Evolutionary conservation across 2,329 filamentous ascomycete genomes (phyloP).

Genomic region (Penicillium sp.): DNA sequence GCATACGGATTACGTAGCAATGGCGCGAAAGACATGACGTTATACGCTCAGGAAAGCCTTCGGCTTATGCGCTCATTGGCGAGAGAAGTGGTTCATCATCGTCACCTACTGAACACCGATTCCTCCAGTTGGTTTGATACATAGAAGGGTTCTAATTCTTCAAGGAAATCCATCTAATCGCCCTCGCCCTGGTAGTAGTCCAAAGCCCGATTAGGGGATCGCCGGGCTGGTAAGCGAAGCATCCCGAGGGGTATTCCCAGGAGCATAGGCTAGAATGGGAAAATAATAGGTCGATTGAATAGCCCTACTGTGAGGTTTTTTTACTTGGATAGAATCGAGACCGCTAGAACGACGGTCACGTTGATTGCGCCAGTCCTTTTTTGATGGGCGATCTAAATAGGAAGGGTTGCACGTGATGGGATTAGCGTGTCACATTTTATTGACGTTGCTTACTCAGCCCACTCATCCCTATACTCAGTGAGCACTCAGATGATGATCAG

Average conservation of each 20-base stretch:
- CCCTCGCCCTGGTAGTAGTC: background rate
- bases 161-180: background rate
- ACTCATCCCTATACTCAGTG: background rate
- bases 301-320: background rate
- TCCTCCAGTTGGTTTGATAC: background rate
- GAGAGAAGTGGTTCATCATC: too few species aligned
- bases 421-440: constrained; percentile 1
- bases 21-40: background rate
- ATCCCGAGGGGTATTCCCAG: background rate
- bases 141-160: background rate
- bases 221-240: background rate
- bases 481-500: background rate
- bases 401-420: background rate
- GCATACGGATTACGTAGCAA: background rate
- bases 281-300: background rate
- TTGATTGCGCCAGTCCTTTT: background rate
- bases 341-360: background rate
- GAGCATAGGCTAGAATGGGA: background rate
- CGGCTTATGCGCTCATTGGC: too few species aligned
- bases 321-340: background rate
- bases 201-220: background rate
- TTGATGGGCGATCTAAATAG: background rate
- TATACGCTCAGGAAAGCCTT: background rate
- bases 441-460: constrained; percentile 1
- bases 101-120: background rate